Evolutionary conservation across 129 eudicot species (phyloP).

Genomic region (Lonicera japonica): DNA sequence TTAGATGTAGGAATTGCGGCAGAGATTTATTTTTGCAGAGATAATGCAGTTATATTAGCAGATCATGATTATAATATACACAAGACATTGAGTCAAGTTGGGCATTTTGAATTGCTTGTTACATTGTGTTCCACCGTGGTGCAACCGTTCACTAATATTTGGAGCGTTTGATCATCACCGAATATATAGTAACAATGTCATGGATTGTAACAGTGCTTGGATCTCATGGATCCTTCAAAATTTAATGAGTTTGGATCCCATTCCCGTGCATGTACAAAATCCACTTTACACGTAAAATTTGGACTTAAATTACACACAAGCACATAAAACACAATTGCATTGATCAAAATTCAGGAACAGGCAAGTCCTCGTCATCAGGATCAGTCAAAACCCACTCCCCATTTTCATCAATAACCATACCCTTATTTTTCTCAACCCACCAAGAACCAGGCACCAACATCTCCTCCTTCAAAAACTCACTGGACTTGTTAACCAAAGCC

Average conservation of each 20-base stretch:
- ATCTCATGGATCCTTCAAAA: background rate
- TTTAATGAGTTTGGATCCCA: background rate
- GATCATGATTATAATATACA: too few relatives aligned
- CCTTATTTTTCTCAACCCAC: constrained; percentile 97
- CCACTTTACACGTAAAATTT: background rate
- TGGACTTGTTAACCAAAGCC: constrained; percentile 81
- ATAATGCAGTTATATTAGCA: too few relatives aligned
- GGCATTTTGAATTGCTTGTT: too few relatives aligned
- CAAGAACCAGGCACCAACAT: constrained; percentile 71
- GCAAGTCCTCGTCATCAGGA: constrained; percentile 55
- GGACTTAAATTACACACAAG: background rate
- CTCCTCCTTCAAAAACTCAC: constrained; percentile 79
- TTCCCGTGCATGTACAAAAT: background rate
- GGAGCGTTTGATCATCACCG: too few relatives aligned
- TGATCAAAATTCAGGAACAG: constrained; percentile 44
- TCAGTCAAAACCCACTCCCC: constrained; percentile 76
- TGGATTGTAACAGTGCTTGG: too few relatives aligned
- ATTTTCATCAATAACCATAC: constrained; percentile 49
- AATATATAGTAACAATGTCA: too few relatives aligned
- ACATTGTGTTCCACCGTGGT: too few relatives aligned
- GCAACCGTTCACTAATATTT: too few relatives aligned
- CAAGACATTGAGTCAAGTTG: too few relatives aligned
- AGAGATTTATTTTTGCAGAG: too few relatives aligned
- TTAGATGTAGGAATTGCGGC: too few relatives aligned
- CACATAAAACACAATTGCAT: too few relatives aligned